Base-by-base conservation (phyloP, 2,329 filamentous ascomycete species). In the Paracoccidioides lutzii region DNA sequence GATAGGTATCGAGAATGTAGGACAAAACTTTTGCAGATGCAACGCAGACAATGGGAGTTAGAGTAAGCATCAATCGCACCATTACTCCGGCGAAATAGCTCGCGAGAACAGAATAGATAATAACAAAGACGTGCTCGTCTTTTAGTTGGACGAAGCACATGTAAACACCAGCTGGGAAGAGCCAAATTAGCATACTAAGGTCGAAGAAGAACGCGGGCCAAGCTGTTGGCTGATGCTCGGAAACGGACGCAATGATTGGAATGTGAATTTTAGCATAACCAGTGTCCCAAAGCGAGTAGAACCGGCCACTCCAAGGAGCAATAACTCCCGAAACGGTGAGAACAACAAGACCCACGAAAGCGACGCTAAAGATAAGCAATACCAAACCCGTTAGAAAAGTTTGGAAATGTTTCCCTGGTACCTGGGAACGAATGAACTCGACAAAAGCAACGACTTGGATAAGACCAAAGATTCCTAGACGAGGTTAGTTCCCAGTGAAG, bases 161-260 rank as follows among this genome's bases (percentile, higher is more conserved):
- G 76, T 97, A 98, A 57, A 98, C 90, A 73, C 93, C 93, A 10
- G 93, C 94, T 3, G 93, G 93, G 82, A 98, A 97, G 53, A 98
- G 83, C 93, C 93, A 98, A 74, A 98, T 95, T 66, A 98, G 81
- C 77, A 98, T 84, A 77, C 95, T 96, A 64, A 98, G 79, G 67
- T 98, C 93, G 72, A 98, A 98, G 78, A 98, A 98, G 80, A 96
- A 98, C 14, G 94, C 89, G 2, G 93, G 93, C 93, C 93, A 98
- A 45, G 93, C 93, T 41, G 93, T 98, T 55, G 93, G 93, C 75
- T 98, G 93, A 76, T 98, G 93, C 75, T 98, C 93, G 1, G 93
- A 98, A 49, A 98, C 93, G n/a, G 93, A 98, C 3, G 93, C 93
- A 70, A 98, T 98, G 69, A 98, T 98, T 59, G 93, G 93, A 68